These are phyloP conservation scores for Pichia nanzhaoensis DNA, from an alignment of 805 yeast species.

Conservation along the genomic window DNA sequence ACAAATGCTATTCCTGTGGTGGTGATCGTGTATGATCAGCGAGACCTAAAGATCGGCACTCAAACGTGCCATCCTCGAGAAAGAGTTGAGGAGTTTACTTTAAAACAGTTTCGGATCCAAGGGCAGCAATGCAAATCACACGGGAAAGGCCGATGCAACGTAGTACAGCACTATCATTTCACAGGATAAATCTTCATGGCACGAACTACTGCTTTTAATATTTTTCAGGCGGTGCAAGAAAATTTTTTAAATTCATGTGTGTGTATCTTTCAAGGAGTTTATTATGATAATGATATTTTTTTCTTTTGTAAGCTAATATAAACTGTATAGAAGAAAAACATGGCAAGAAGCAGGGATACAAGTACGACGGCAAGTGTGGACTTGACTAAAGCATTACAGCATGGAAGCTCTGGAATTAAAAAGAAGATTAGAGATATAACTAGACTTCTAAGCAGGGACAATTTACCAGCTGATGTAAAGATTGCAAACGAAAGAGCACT, in stretches of 20 bases:
- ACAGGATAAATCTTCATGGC: too few relatives aligned
- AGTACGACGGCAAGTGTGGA: conserved; percentile 19
- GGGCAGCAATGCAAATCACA: too few relatives aligned
- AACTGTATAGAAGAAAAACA: not conserved
- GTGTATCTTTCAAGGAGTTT: too few relatives aligned
- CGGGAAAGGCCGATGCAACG: too few relatives aligned
- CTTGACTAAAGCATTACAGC: conserved; percentile 24
- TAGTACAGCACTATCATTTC: too few relatives aligned
- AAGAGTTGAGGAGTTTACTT: too few relatives aligned
- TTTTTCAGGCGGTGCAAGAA: conserved; percentile 6
- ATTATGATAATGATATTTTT: not conserved
- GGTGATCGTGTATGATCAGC: too few relatives aligned
- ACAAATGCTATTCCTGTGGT: too few relatives aligned
- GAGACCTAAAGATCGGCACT: too few relatives aligned
- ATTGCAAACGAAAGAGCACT: conserved; percentile 42
- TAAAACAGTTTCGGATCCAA: too few relatives aligned
- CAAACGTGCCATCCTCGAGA: too few relatives aligned
- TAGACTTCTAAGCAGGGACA: conserved; percentile 53
- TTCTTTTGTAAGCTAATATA: not conserved
- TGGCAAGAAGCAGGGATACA: conserved; percentile 10
- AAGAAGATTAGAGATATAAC: conserved; percentile 84
- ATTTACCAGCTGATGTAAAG: conserved; percentile 48
- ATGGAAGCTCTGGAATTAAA: conserved; percentile 50
- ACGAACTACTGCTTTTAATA: not conserved
- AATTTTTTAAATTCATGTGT: not conserved